phyloP scores from a whole-genome alignment of 306 rosid species.

The Cicer arietinum region DNA sequence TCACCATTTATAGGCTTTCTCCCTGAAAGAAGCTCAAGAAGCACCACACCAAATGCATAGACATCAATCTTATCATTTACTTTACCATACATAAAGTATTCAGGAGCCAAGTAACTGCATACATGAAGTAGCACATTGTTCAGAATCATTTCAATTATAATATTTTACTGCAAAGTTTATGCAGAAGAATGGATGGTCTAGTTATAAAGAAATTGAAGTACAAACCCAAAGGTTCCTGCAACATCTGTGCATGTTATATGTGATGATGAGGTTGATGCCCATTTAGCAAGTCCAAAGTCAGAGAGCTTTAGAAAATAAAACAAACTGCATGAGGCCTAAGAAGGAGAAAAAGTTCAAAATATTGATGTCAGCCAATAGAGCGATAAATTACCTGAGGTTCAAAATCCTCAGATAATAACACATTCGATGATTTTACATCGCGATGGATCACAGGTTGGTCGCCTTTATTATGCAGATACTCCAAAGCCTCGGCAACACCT shows the following conservation, averaged over 20 bases:
- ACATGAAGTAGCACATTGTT: slow-evolving; percentile 34
- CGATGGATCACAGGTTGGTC: slow-evolving; percentile 79
- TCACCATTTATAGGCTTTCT: slow-evolving; percentile 85
- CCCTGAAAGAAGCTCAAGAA: slow-evolving; percentile 93
- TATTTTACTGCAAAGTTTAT: neutral
- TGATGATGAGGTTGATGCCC: slow-evolving; percentile 75
- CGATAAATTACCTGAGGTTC: slow-evolving; percentile 81
- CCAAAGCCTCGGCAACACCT: slow-evolving; percentile 95
- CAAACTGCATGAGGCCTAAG: slow-evolving; percentile 23
- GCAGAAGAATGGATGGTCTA: neutral
- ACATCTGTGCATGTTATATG: slow-evolving; percentile 89
- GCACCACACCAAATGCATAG: slow-evolving; percentile 93
- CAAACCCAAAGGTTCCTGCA: slow-evolving; percentile 98
- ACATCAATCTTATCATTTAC: slow-evolving; percentile 87
- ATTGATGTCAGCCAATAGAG: neutral
- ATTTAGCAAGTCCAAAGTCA: slow-evolving; percentile 96
- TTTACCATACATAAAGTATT: slow-evolving; percentile 96
- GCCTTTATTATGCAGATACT: slow-evolving; percentile 69
- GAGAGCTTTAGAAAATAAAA: slow-evolving; percentile 71
- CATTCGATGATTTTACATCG: slow-evolving; percentile 93
- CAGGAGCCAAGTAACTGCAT: slow-evolving; percentile 96
- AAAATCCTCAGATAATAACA: slow-evolving; percentile 83
- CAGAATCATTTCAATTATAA: slow-evolving; percentile 33
- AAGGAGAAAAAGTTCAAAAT: neutral
- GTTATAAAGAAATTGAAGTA: slow-evolving; percentile 27